Evolutionary conservation across 2,329 filamentous ascomycete genomes (phyloP).

Genomic region (Sarocladium strictum): DNA sequence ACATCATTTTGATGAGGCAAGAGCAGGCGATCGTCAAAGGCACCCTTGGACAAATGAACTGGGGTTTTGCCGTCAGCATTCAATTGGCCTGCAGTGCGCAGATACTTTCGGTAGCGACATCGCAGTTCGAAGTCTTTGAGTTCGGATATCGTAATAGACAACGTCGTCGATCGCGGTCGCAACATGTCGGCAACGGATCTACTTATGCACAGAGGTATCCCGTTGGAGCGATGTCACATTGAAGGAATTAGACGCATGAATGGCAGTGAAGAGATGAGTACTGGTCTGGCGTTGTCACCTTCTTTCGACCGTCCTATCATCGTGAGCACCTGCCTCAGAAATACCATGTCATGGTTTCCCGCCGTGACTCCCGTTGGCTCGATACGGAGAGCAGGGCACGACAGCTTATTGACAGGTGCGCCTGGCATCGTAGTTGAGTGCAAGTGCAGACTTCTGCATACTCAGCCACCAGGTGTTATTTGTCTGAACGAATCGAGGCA

Average conservation of each 20-base stretch:
- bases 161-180: constrained; percentile 1
- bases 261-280: too few species aligned
- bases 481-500: too few species aligned
- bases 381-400: too few species aligned
- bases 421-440: not conserved
- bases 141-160: constrained; percentile 4
- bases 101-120: constrained; percentile 6
- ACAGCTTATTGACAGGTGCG: too few species aligned
- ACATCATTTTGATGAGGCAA: not conserved
- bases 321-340: not conserved
- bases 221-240: too few species aligned
- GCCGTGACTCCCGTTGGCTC: too few species aligned
- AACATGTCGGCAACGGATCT: constrained; percentile 10
- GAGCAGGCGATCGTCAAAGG: not conserved
- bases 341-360: not conserved
- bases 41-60: not conserved
- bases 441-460: too few species aligned
- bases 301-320: too few species aligned
- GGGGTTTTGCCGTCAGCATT: not conserved
- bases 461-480: too few species aligned
- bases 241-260: too few species aligned
- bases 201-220: too few species aligned
- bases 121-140: constrained; percentile 4
- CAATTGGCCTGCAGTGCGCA: not conserved
- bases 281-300: too few species aligned